These are phyloP conservation scores for Rubus idaeus DNA, from an alignment of 306 rosid genomes.

Conservation along the genomic window DNA sequence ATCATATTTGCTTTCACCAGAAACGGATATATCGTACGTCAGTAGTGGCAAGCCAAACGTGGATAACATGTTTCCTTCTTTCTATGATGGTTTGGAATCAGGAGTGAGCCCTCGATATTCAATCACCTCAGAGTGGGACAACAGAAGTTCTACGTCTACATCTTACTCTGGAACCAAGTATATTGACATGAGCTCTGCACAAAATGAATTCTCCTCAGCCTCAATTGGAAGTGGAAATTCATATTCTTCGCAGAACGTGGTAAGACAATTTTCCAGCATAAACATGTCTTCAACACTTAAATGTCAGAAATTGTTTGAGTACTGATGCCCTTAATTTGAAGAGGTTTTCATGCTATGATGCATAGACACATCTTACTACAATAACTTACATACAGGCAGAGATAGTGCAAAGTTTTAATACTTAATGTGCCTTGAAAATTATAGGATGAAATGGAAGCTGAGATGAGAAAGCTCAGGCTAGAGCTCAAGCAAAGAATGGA, in stretches of 20 bases:
- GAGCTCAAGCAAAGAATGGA: constrained; percentile 93
- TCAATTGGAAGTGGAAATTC: constrained; percentile 46
- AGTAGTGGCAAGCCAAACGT: constrained; percentile 55
- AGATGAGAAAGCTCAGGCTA: constrained; percentile 75
- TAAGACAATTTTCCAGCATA: constrained; percentile 24
- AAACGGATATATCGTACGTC: constrained; percentile 68
- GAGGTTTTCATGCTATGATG: neutral
- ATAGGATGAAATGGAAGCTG: constrained; percentile 78
- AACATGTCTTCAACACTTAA: neutral
- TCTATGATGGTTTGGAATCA: constrained; percentile 34
- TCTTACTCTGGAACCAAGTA: constrained; percentile 43
- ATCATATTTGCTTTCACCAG: constrained; percentile 40
- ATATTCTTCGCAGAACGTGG: constrained; percentile 36
- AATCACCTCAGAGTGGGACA: constrained; percentile 49
- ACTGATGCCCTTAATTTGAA: neutral
- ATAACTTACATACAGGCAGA: neutral
- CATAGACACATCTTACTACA: neutral
- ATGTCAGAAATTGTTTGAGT: neutral
- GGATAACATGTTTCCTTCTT: constrained; percentile 42
- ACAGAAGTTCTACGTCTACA: constrained; percentile 42
- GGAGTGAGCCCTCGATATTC: constrained; percentile 40
- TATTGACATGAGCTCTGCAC: constrained; percentile 33
- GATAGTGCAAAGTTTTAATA: neutral
- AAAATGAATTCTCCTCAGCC: constrained; percentile 28
- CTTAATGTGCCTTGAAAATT: constrained; percentile 6